Evolutionary conservation across 1,139 yeast species (phyloP), one percentile per base, ranked within the genome.

Genomic region (Hyphopichia pseudoburtonii): DNA sequence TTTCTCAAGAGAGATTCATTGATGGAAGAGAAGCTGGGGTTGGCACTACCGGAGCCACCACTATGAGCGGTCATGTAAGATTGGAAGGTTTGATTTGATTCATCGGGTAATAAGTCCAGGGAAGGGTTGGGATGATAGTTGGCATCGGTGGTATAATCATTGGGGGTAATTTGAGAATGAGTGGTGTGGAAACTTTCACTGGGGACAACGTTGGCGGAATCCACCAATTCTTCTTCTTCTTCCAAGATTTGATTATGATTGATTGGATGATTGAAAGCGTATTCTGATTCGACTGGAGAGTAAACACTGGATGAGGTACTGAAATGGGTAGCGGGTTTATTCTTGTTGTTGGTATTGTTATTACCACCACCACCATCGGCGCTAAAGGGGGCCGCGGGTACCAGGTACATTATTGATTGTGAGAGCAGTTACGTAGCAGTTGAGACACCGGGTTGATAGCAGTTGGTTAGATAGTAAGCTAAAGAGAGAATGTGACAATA

Each of bases 301-400:
- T 64, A 64, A 5, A 62, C 62, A 36, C 68, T 62, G n/a, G 69
- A 63, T 5, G 69, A 48, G 5, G 62, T 48, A 40, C 69, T 63
- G 37, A 48, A 44, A 44, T 63, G 59, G 28, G 40, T 9, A 3
- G 18, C 28, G 17, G 31, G 11, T 10, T 28, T 28, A 17, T 28
- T 14, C 12, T 12, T 25, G 23, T 7, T 10, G 10, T 21, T 21
- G 10, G 7, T 21, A 10, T 21, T 21, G 7, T 7, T 7, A 5
- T 14, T 12, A 4, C 23, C n/a, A 15, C 17, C 6, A 7, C 16
- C 28, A 11, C 34, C 34, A 15, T 16, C 6, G 6, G 14, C 28
- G 6, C 34, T 28, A 24, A 31, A 24, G 5, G 34, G 34, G 10
- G 27, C 28, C 12, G 27, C 11, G 22, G 34, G 34, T 23, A 31